Conservation (phyloP, 2,329 filamentous ascomycete species). For the Tympanopsis confertula region DNA sequence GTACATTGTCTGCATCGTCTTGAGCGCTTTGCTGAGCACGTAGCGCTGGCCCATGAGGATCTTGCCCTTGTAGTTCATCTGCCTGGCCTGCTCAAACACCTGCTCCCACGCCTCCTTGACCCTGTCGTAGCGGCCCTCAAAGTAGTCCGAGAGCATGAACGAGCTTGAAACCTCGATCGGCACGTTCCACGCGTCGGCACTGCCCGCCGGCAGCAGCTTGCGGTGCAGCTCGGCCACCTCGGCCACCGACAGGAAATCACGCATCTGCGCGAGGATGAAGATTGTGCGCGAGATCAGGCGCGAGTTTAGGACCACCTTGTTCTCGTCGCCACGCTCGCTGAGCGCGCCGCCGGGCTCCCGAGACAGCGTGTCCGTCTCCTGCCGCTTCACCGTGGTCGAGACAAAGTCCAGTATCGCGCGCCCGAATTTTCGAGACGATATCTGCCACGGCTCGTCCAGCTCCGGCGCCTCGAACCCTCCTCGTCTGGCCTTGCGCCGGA, state of each 20-base stretch:
- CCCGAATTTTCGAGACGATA: too few species aligned
- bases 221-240: slow-evolving; percentile 44
- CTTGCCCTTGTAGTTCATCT: slow-evolving; percentile 22
- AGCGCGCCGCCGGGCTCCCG: slow-evolving; percentile 11
- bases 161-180: slow-evolving; percentile 46
- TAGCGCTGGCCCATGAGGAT: slow-evolving; percentile 38
- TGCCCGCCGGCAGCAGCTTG: slow-evolving; percentile 21
- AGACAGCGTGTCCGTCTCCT: background rate
- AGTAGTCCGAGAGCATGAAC: slow-evolving; percentile 56
- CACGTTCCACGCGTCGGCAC: slow-evolving; percentile 17
- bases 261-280: slow-evolving; percentile 26
- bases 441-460: too few species aligned
- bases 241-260: slow-evolving; percentile 39
- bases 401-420: background rate
- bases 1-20: slow-evolving; percentile 34
- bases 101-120: slow-evolving; percentile 58
- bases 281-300: slow-evolving; percentile 27
- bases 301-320: slow-evolving; percentile 15
- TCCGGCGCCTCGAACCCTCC: background rate
- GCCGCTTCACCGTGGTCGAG: background rate
- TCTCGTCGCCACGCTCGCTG: slow-evolving; percentile 8
- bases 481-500: too few species aligned
- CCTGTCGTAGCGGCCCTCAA: slow-evolving; percentile 41
- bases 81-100: slow-evolving; percentile 38
- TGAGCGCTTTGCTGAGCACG: slow-evolving; percentile 35